Percentiles rank a stretch among this genome's conserved stretches.
Conservation (phyloP, 1,284 basidiomycete species). For the Ustilago loliicola region DNA sequence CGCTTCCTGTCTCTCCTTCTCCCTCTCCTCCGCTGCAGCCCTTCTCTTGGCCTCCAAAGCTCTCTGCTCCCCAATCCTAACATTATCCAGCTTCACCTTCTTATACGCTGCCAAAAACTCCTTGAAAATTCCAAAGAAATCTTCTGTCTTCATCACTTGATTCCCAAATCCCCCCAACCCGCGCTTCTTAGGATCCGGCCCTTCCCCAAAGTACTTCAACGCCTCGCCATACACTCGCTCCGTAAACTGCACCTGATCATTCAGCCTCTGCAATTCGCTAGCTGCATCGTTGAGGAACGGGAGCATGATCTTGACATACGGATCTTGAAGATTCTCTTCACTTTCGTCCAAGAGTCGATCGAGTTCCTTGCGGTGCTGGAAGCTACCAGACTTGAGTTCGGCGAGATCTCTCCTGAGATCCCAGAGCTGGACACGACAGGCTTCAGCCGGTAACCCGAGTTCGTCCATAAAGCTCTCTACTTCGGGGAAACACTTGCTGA, state of each 20-base stretch:
- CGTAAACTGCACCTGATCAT: slow-evolving; percentile 67
- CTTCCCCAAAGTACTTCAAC: slow-evolving; percentile 69
- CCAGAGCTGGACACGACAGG: slow-evolving; percentile 77
- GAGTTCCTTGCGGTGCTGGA: slow-evolving; percentile 67
- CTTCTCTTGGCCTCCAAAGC: slow-evolving; percentile 65
- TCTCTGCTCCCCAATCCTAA: slow-evolving; percentile 64
- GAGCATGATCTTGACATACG: slow-evolving; percentile 69
- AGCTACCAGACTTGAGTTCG: slow-evolving; percentile 67
- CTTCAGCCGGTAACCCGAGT: slow-evolving; percentile 88
- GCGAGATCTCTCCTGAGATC: slow-evolving; percentile 69
- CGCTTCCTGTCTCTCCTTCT: slow-evolving; percentile 64
- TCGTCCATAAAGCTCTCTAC: slow-evolving; percentile 92
- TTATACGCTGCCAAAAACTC: slow-evolving; percentile 69
- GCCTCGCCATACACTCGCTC: slow-evolving; percentile 67
- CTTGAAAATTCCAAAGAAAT: slow-evolving; percentile 70
- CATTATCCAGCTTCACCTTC: slow-evolving; percentile 68
- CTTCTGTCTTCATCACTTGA: slow-evolving; percentile 67
- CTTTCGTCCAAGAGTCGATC: slow-evolving; percentile 67
- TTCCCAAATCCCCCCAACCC: slow-evolving; percentile 58
- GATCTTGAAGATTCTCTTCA: slow-evolving; percentile 65
- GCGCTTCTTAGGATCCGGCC: slow-evolving; percentile 66
- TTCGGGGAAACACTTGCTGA: slow-evolving; percentile 86
- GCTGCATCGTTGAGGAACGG: slow-evolving; percentile 66
- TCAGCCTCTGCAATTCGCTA: slow-evolving; percentile 57
- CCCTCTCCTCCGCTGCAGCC: slow-evolving; percentile 67